Conservation (phyloP, 352 stramenopile genomes). For the Phytophthora hybrid region DNA sequence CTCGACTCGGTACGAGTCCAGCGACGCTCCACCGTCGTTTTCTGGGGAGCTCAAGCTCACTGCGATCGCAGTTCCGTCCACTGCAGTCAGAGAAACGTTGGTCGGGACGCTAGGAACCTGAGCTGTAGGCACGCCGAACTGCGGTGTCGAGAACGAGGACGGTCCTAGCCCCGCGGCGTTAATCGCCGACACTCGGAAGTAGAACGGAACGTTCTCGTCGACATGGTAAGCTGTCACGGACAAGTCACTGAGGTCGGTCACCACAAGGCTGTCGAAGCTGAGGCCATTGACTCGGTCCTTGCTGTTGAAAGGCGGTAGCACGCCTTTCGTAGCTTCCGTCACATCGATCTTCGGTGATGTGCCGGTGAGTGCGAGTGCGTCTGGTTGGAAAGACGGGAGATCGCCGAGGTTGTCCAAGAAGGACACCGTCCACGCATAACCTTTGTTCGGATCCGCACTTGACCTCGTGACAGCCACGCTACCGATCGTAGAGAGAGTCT, state of each 20-base stretch:
- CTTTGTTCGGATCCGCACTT: slow-evolving; percentile 91
- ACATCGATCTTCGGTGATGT: slow-evolving; percentile 88
- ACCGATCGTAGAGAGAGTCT: slow-evolving; percentile 91
- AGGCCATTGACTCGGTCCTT: slow-evolving; percentile 84
- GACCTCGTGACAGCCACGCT: slow-evolving; percentile 88
- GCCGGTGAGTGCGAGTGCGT: slow-evolving; percentile 89
- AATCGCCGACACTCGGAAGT: slow-evolving; percentile 93
- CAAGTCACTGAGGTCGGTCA: slow-evolving; percentile 92
- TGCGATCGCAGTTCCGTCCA: slow-evolving; percentile 91
- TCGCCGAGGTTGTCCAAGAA: slow-evolving; percentile 94
- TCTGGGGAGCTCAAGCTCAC: slow-evolving; percentile 81
- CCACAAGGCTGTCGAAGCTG: slow-evolving; percentile 86
- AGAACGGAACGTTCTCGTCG: slow-evolving; percentile 95
- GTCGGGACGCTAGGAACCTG: slow-evolving; percentile 74
- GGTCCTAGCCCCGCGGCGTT: slow-evolving; percentile 88
- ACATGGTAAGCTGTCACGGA: slow-evolving; percentile 83
- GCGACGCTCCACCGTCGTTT: slow-evolving; percentile 83
- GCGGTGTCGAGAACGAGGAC: slow-evolving; percentile 75
- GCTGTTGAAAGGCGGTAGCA: slow-evolving; percentile 92
- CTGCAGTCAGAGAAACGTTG: slow-evolving; percentile 78
- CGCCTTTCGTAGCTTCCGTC: slow-evolving; percentile 73
- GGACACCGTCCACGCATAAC: slow-evolving; percentile 93
- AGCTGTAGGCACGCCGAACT: slow-evolving; percentile 87
- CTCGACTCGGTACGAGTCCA: slow-evolving; percentile 94
- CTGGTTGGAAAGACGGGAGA: slow-evolving; percentile 75